Conservation (phyloP, 768 basidiomycete species). For the Pulveroboletus sp. region DNA sequence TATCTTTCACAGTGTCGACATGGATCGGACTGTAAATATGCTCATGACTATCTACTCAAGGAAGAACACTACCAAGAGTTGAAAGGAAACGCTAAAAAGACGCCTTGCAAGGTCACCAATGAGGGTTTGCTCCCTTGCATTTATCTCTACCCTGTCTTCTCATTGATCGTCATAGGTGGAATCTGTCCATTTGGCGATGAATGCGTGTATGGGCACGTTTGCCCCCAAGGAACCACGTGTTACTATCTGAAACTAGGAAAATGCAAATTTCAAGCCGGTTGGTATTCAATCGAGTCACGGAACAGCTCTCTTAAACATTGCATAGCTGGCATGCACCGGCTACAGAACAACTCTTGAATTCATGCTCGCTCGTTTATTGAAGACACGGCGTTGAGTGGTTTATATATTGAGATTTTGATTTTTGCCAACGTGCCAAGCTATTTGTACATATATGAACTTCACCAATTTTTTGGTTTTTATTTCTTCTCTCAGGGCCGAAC, state of each 20-base stretch:
- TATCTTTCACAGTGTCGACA: conserved; percentile 60
- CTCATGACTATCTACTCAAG: conserved; percentile 55
- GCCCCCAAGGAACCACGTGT: conserved; percentile 47
- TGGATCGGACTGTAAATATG: conserved; percentile 54
- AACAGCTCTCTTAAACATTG: conserved; percentile 8
- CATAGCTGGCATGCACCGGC: conserved; percentile 40
- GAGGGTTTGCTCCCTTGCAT: conserved; percentile 39
- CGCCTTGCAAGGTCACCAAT: conserved; percentile 56
- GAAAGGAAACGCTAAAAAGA: conserved; percentile 52
- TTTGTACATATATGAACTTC: conserved; percentile 35
- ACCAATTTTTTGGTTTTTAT: conserved; percentile 10
- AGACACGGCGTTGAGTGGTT: conserved; percentile 6
- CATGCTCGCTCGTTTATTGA: conserved; percentile 5
- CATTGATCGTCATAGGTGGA: conserved; percentile 38
- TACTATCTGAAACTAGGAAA: conserved; percentile 48
- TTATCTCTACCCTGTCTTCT: not conserved
- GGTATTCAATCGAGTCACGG: conserved; percentile 20
- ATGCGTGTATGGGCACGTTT: conserved; percentile 42
- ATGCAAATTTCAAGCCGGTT: conserved; percentile 62
- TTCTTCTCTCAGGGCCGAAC: conserved; percentile 23
- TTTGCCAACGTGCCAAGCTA: conserved; percentile 12
- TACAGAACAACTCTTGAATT: conserved; percentile 15
- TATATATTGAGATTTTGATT: conserved; percentile 4
- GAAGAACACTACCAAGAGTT: conserved; percentile 52
- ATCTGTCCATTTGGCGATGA: conserved; percentile 54